Conservation (phyloP, 2,329 filamentous ascomycete species). For the Calcarisporium arbuscula region DNA sequence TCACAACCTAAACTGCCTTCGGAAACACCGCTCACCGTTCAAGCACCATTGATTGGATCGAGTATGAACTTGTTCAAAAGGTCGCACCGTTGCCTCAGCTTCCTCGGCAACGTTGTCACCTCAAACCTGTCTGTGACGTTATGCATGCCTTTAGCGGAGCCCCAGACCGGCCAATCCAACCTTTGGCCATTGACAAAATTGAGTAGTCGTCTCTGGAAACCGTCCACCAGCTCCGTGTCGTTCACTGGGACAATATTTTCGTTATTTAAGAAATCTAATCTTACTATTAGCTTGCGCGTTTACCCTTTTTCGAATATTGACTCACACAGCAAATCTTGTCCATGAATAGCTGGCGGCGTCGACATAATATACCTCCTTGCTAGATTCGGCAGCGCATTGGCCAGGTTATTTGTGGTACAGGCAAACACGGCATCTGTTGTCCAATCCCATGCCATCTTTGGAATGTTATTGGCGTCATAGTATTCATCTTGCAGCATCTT, state of each 20-base stretch:
- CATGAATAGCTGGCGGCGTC: conserved; percentile 8
- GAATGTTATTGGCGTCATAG: conserved; percentile 4
- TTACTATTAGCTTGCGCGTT: not conserved
- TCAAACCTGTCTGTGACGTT: conserved; percentile 10
- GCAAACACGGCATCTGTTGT: conserved; percentile 16
- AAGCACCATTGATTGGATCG: conserved; percentile 10
- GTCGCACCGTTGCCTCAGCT: conserved; percentile 9
- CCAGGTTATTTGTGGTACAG: conserved; percentile 14
- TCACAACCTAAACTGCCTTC: too few relatives aligned
- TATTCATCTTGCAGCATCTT: conserved; percentile 9
- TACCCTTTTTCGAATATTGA: not conserved
- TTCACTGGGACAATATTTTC: conserved; percentile 7
- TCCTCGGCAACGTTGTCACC: not conserved
- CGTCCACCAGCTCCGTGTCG: conserved; percentile 5
- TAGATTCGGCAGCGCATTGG: conserved; percentile 7
- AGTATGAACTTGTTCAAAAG: conserved; percentile 7
- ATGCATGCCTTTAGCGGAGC: conserved; percentile 3
- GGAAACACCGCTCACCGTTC: too few relatives aligned
- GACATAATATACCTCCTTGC: conserved; percentile 11
- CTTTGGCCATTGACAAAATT: conserved; percentile 10
- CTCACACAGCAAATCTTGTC: conserved; percentile 12
- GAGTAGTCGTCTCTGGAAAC: conserved; percentile 10
- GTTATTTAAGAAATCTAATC: conserved; percentile 10
- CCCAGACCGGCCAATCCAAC: conserved; percentile 10
- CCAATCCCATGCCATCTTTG: conserved; percentile 16